A percentile compares a stretch with the other conserved stretches of the same genome.
Evolutionary conservation across 2,329 filamentous ascomycete species (phyloP).

Genomic region (Claviceps sp.): DNA sequence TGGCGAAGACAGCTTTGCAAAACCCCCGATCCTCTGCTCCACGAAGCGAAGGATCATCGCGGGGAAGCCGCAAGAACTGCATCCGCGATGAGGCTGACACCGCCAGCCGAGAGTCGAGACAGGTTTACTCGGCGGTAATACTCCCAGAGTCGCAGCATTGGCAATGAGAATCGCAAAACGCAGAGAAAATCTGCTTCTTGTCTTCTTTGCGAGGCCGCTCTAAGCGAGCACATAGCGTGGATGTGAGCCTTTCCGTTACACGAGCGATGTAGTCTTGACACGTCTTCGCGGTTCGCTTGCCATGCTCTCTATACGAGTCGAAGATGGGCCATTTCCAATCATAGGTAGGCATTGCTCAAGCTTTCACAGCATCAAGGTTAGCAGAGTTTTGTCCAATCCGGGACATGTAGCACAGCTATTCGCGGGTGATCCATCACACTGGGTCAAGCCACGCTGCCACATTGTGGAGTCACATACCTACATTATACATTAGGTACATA

Average conservation of each 20-base stretch:
- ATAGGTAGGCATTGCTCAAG: neutral
- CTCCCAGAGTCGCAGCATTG: neutral
- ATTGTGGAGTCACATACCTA: neutral
- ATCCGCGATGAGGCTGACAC: neutral
- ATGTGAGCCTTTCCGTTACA: neutral
- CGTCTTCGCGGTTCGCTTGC: neutral
- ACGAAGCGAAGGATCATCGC: neutral
- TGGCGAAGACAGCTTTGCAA: neutral
- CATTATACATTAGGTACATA: no score
- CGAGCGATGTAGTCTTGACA: neutral
- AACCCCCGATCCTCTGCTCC: neutral
- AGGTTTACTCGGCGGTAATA: neutral
- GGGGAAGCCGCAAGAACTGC: neutral
- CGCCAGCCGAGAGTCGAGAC: neutral
- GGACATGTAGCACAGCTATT: neutral
- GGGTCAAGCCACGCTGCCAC: conserved; percentile 1
- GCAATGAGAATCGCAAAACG: neutral
- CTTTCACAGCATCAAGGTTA: neutral
- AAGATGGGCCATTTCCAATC: neutral
- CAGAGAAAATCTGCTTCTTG: neutral
- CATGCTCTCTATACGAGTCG: neutral
- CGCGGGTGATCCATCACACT: neutral
- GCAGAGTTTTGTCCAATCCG: neutral
- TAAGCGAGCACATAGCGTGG: neutral
- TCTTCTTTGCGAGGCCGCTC: neutral